Base-by-base conservation (phyloP, 345 rosid genomes). In the Salix dunnii region DNA sequence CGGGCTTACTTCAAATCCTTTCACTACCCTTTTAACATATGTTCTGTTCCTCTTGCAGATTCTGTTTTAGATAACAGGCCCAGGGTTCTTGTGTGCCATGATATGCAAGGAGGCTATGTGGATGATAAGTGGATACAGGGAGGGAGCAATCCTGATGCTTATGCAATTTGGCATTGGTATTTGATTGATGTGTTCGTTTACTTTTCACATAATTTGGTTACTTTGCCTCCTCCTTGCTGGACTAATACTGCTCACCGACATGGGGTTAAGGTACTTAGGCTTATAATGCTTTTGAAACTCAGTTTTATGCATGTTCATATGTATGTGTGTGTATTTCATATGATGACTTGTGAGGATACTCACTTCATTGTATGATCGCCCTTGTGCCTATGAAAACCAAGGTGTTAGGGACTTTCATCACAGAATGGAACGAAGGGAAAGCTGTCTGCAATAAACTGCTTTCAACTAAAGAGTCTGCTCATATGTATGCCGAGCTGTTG, bases 71-170 rank as follows among this genome's bases (percentile, higher is more conserved):
- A 88, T 28, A 27, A 83, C 78, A 87, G 92, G 74, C 89, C 85
- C 0, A 82, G 97, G 87, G 74, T 87, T 65, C 80, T 94, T 84
- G 97, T 92, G 14, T 94, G 97, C 75, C 98, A 94, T 74, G 98
- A 92, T 64, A 77, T 92, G 91, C 77, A 89, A 65, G 97, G 92
- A 48, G 97, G 95, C 2, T 94, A 94, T 65, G 72, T 72, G 7
- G 95, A 94, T 2, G 97, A 94, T n/a, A 89, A 91, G 79, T 92
- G 95, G 98, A 76, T 92, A 5, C 98, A 94, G 82, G 97, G 98
- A 53, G 94, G 98, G 74, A 68, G 16, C 21, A 90, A 89, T 48
- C 86, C 82, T 3, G 86, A 80, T 11, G 94, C 92, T 12, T 94
- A 75, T 49, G 84, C 91, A 66, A 84, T 94, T 38, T 92, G 98